Evolutionary conservation across 768 basidiomycete species (phyloP).

Genomic region (Leucocoprinus leucothites): DNA sequence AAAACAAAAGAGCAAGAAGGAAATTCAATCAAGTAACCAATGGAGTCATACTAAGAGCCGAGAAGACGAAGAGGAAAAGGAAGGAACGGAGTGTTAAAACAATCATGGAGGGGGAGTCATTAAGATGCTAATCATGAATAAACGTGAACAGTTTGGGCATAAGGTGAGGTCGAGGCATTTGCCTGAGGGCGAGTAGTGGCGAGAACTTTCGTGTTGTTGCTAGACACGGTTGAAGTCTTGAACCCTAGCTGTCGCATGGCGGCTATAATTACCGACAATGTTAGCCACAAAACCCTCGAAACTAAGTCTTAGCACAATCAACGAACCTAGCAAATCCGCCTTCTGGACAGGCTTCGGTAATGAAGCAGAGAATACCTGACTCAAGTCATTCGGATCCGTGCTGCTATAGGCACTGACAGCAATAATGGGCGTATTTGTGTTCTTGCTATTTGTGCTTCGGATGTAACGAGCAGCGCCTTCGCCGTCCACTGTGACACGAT

Average conservation of each 20-base stretch:
- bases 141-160: slow-evolving; percentile 27
- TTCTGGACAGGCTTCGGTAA: slow-evolving; percentile 90
- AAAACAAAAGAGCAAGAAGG: slow-evolving; percentile 24
- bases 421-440: slow-evolving; percentile 88
- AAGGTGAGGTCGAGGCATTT: neutral
- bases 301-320: neutral
- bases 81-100: too few species aligned
- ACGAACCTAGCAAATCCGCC: slow-evolving; percentile 67
- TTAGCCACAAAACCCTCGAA: neutral
- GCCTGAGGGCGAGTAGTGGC: slow-evolving; percentile 24
- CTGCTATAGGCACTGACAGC: slow-evolving; percentile 88
- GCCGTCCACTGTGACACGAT: slow-evolving; percentile 66
- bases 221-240: slow-evolving; percentile 76
- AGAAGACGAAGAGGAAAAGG: slow-evolving; percentile 19
- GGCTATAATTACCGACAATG: slow-evolving; percentile 22
- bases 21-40: slow-evolving; percentile 1
- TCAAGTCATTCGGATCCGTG: slow-evolving; percentile 58
- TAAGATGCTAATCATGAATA: slow-evolving; percentile 31
- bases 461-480: slow-evolving; percentile 97
- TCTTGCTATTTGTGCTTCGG: slow-evolving; percentile 95
- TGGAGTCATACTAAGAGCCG: slow-evolving; percentile 14
- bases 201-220: slow-evolving; percentile 51
- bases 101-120: slow-evolving; percentile 8
- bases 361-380: slow-evolving; percentile 74
- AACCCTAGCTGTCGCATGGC: slow-evolving; percentile 88